These are phyloP conservation scores for Arthrinium phaeospermum DNA, from an alignment of 2,329 filamentous ascomycete species.

Conservation along the genomic window DNA sequence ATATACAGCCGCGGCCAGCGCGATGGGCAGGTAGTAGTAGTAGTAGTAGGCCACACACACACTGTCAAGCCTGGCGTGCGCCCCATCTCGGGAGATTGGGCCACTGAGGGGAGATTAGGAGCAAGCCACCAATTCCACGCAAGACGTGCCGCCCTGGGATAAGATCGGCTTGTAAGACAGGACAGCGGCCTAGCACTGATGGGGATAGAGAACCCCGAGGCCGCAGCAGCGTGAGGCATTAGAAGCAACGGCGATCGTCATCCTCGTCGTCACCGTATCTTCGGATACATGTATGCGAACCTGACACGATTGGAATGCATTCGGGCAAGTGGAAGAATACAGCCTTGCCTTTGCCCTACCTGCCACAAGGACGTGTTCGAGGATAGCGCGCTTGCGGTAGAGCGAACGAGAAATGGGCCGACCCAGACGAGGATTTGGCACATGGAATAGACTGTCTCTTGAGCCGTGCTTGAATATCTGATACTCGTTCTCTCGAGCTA, in stretches of 20 bases:
- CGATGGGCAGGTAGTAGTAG: background rate
- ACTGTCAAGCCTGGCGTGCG: background rate
- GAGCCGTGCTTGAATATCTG: slow-evolving; percentile 9
- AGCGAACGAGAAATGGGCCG: slow-evolving; percentile 6
- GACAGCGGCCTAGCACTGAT: background rate
- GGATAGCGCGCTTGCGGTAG: slow-evolving; percentile 13
- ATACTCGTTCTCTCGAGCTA: background rate
- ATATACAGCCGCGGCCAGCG: slow-evolving; percentile 1
- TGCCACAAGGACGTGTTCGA: background rate
- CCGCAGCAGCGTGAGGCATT: background rate
- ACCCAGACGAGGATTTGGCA: background rate
- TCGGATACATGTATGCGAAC: background rate
- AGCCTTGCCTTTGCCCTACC: background rate
- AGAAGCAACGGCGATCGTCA: slow-evolving; percentile 3
- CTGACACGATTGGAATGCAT: background rate
- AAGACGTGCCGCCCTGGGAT: slow-evolving; percentile 8
- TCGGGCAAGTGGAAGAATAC: background rate
- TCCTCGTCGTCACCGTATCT: slow-evolving; percentile 1
- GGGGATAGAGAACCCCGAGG: background rate
- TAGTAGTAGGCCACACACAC: background rate
- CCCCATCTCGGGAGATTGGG: slow-evolving; percentile 12
- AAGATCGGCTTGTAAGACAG: slow-evolving; percentile 10
- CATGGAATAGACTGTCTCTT: slow-evolving; percentile 9
- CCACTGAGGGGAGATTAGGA: background rate
- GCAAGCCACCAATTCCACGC: slow-evolving; percentile 12